Evolutionary conservation across 306 rosid genomes (phyloP), one percentile per base, ranked within the genome.

Genomic region (Canavalia gladiata): DNA sequence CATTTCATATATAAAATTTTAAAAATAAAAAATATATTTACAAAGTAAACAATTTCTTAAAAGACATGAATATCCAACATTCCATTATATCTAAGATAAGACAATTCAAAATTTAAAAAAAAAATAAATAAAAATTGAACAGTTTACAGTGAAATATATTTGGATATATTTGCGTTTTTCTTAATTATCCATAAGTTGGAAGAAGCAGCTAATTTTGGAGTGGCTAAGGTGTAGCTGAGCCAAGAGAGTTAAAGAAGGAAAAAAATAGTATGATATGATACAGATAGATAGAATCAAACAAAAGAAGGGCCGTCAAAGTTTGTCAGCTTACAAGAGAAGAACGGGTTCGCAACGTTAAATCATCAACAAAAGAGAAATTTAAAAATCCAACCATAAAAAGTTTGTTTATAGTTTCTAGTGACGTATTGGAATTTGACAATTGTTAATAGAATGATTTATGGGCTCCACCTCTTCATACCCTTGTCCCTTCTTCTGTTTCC

Each of bases 221-320:
- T 33, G 70, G 39, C 76, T 76, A 46, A 68, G 78, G 3, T 18
- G 31, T 31, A 72, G 56, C 72, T 50, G 31, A 78, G 71, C 47
- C 56, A 25, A n/a, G 18, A 13, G 31, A 2, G 42, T 34, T 8
- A 66, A 41, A 42, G 50, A 41, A 41, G 25, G 25, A 18, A 18
- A 18, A 18, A 18, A 18, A 18, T 18, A 34, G 43, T 50, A 54
- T 8, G 71, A 35, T 54, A 81, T n/a, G n/a, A n/a, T n/a, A n/a
- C n/a, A n/a, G n/a, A n/a, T 75, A 86, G 30, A 72, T 47, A 85
- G 83, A 80, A 90, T 76, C 56, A 8, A 81, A 89, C 95, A 94
- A 51, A 84, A 78, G 76, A 87, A 84, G 86, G 91, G 84, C 92
- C 89, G 90, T 89, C 87, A 81, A 50, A 51, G 50, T 88, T 86